Conservation (phyloP, 202 grass and related monocot genomes). For the Saccharum hybrid region DNA sequence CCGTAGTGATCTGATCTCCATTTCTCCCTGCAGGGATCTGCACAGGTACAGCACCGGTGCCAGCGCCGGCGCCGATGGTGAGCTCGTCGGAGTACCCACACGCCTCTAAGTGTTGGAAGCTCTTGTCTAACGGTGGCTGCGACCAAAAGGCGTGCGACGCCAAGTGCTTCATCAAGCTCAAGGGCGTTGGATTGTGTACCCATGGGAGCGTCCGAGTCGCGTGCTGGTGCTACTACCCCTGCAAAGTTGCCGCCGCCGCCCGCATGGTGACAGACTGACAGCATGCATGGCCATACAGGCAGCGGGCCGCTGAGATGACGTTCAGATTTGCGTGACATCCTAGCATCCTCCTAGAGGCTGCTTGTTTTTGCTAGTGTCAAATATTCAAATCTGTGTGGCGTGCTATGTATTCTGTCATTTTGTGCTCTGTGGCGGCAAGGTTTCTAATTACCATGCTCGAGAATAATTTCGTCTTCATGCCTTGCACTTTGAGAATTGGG, state of each 20-base stretch:
- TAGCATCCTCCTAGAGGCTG: background rate
- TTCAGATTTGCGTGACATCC: background rate
- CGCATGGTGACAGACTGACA: background rate
- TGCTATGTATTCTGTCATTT: background rate
- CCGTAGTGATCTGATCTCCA: background rate
- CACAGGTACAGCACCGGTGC: background rate
- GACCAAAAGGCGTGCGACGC: background rate
- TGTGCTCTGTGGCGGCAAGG: background rate
- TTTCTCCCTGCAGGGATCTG: background rate
- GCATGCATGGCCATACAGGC: background rate
- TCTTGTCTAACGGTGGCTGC: background rate
- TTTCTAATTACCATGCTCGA: background rate
- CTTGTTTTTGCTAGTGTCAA: background rate
- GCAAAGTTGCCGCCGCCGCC: background rate
- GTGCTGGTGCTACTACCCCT: background rate
- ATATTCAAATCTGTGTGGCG: background rate
- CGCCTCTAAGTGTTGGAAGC: background rate
- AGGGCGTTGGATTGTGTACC: background rate
- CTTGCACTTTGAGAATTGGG: background rate
- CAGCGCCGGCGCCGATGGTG: background rate
- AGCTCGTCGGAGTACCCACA: background rate
- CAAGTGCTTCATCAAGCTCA: background rate
- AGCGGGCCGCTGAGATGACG: background rate
- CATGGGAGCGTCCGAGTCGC: too few species aligned
- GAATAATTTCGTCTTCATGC: background rate